Evolutionary conservation across 2,329 filamentous ascomycete genomes (phyloP), one percentile per base, ranked within the genome.

Genomic region (Aureobasidium mangrovei): DNA sequence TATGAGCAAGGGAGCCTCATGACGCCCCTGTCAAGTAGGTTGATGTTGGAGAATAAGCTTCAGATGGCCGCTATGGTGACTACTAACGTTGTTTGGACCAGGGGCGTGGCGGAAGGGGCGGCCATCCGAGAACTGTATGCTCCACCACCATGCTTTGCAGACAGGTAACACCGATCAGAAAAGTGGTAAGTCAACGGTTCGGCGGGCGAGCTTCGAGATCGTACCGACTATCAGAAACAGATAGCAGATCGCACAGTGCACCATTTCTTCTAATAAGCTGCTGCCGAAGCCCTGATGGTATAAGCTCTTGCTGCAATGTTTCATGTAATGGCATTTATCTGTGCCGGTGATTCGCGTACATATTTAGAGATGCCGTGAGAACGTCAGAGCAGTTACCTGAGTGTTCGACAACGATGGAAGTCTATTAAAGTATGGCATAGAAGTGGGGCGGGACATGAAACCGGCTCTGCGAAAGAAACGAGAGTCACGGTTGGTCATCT

Each of bases 11-110:
- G 47, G 33, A 53, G 49, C 39, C 49, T 53, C 40, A 36, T 53
- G 49, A 53, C 49, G 40, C 49, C 39, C 49, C 40, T 53, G 49
- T 53, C 40, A 44, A 40, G 49, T 40, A 44, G 44, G 39, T 44
- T 43, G 49, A 53, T 43, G 29, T 53, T 43, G 40, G 49, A 53
- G 49, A 44, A 53, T 36, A 43, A 53, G 40, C 49, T 53, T 53
- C 40, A 12, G 12, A 53, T 53, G 49, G 49, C 49, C 40, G 49
- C 49, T 44, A 40, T 53, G 36, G 38, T 31, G 41, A 44, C 35
- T 53, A 53, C 49, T 8, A 53, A 53, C 49, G 49, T 53, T 39
- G 43, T 53, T 53, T 43, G 49, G 32, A 53, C 40, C 36, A 36
- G 40, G 39, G 49, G 40, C 39, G 40, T 36, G 28, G 47, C 47